A percentile compares a stretch with the other conserved stretches of the same genome.
Conservation (phyloP, 2,329 filamentous ascomycete genomes). For the Hymenoscyphus infarciens region DNA sequence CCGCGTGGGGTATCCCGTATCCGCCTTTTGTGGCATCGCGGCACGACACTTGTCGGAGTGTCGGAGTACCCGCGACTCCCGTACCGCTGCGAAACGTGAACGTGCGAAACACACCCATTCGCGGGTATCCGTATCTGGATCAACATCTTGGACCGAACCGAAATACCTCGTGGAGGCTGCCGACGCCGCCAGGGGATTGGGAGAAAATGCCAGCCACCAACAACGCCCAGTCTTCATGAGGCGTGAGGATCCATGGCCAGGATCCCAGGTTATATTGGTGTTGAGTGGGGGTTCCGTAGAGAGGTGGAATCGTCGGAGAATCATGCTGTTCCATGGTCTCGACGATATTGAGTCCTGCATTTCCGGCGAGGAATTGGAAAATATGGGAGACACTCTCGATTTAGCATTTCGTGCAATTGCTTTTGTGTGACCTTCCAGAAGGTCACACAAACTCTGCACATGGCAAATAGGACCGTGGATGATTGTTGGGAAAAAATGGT, state of each 20-base stretch:
- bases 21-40: not conserved
- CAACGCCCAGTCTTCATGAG: not conserved
- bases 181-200: not conserved
- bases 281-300: not conserved
- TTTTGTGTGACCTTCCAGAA: too few species aligned
- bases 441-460: not conserved
- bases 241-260: too few species aligned
- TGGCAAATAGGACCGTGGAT: not conserved
- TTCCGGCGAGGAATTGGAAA: not conserved
- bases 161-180: not conserved
- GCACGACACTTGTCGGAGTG: not conserved
- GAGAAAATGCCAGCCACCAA: not conserved
- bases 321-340: not conserved
- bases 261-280: not conserved
- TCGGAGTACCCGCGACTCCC: not conserved
- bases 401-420: not conserved
- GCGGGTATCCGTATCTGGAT: not conserved
- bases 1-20: not conserved
- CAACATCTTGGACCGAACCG: not conserved
- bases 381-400: not conserved
- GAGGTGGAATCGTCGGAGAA: not conserved
- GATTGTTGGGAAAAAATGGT: constrained; percentile 2
- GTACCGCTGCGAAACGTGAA: not conserved
- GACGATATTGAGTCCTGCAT: not conserved
- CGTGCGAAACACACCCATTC: too few species aligned